Evolutionary conservation across 345 rosid genomes (phyloP).

Genomic region (Corymbia maculata): DNA sequence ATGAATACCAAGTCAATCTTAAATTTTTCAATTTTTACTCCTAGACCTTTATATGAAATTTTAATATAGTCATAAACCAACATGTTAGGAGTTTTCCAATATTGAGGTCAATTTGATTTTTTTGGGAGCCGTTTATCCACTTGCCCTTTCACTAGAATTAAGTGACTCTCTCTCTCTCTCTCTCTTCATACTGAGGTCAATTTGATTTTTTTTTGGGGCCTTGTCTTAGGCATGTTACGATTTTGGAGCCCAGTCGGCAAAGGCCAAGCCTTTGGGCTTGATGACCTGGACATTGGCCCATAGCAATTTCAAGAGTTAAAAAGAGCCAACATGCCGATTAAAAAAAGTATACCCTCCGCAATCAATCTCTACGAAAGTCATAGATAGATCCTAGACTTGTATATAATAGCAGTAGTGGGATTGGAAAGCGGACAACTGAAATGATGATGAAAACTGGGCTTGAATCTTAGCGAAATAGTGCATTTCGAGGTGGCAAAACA

Average conservation of each 20-base stretch:
- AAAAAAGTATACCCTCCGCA: background rate
- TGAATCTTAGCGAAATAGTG: background rate
- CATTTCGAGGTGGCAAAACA: background rate
- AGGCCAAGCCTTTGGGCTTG: background rate
- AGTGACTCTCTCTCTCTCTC: background rate
- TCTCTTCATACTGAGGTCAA: background rate
- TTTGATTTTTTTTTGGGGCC: background rate
- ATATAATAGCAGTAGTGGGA: background rate
- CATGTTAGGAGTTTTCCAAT: background rate
- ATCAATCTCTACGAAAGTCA: background rate
- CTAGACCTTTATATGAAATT: background rate
- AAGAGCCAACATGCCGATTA: background rate
- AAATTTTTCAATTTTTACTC: background rate
- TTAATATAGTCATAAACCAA: background rate
- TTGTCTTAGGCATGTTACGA: background rate
- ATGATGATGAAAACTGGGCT: background rate
- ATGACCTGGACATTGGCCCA: background rate
- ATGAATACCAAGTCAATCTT: rapidly evolving
- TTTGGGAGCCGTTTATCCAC: too few species aligned
- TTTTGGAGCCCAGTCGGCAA: background rate
- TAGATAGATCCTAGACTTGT: background rate
- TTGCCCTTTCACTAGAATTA: background rate
- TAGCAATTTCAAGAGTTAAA: background rate
- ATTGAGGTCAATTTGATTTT: background rate
- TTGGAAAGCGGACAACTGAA: background rate